phyloP scores from a whole-genome alignment of 1,139 yeast genomes.

The Wickerhamiella pararugosa region DNA sequence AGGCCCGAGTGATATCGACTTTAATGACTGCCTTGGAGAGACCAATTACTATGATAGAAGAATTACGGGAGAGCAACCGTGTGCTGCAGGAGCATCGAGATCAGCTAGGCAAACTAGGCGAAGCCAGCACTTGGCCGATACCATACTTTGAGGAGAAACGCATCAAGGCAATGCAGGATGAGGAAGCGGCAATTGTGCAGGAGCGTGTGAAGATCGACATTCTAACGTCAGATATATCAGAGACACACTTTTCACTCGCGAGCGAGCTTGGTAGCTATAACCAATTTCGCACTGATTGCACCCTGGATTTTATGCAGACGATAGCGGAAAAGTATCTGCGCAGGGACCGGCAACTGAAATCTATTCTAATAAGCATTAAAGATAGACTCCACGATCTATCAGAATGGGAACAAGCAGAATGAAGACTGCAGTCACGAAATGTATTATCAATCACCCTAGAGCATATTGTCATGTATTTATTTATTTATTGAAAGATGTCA shows the following conservation, averaged over 20 bases:
- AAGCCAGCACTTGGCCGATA: conserved; percentile 23
- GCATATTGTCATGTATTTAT: too few relatives aligned
- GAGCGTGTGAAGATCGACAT: conserved; percentile 20
- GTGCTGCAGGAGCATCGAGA: conserved; percentile 16
- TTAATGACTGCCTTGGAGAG: conserved; percentile 18
- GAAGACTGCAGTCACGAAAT: too few relatives aligned
- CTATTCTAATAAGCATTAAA: too few relatives aligned
- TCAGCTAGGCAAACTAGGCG: conserved; percentile 18
- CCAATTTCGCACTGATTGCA: conserved; percentile 22
- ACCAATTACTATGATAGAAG: conserved; percentile 17
- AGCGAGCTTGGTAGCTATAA: conserved; percentile 28
- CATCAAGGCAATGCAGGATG: conserved; percentile 21
- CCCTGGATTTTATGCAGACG: conserved; percentile 20
- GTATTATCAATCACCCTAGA: too few relatives aligned
- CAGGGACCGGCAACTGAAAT: conserved; percentile 19
- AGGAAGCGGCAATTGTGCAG: conserved; percentile 20
- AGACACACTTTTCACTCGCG: conserved; percentile 26
- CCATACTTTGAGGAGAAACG: conserved; percentile 26
- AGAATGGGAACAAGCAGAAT: too few relatives aligned
- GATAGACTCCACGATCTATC: too few relatives aligned
- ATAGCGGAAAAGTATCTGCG: conserved; percentile 20
- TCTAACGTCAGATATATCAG: conserved; percentile 21
- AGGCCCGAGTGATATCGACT: conserved; percentile 6
- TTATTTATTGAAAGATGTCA: too few relatives aligned
- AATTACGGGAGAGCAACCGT: conserved; percentile 16